A percentile compares a stretch with the other conserved stretches of the same genome.
These are phyloP conservation scores for Vaccinium macrocarpon DNA, from an alignment of 148 eudicot species.

Conservation along the genomic window DNA sequence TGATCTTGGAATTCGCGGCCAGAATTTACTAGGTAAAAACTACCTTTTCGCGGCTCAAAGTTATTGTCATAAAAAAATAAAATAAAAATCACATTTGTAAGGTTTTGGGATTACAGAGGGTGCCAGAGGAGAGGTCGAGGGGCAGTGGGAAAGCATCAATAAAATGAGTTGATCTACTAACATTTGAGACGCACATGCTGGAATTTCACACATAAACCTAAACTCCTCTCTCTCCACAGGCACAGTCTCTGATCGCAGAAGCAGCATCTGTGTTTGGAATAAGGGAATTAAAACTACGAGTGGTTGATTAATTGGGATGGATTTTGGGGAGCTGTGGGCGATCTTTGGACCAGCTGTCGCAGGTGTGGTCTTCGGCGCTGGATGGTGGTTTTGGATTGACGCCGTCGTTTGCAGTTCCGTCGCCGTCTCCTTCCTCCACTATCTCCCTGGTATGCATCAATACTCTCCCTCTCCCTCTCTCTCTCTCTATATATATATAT, in stretches of 20 bases:
- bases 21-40: no score
- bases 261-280: background rate
- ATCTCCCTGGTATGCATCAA: conserved; percentile 61
- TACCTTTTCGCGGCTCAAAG: no score
- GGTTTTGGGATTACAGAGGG: no score
- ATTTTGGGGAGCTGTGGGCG: conserved; percentile 63
- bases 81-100: no score
- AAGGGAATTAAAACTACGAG: no score
- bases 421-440: conserved; percentile 75
- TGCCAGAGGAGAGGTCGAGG: no score
- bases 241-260: background rate
- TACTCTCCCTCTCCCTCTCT: conserved; percentile 12
- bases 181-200: no score
- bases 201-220: no score
- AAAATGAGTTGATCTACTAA: no score
- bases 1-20: no score
- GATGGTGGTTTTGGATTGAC: conserved; percentile 99
- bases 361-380: conserved; percentile 91
- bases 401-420: conserved; percentile 93
- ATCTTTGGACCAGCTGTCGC: conserved; percentile 89
- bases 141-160: no score
- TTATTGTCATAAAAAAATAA: no score
- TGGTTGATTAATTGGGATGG: conserved; percentile 39
- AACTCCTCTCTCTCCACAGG: background rate
- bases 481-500: background rate